A percentile compares a stretch with the other conserved stretches of the same genome.
These are phyloP conservation scores for Lignosus rhinocerotis DNA, from an alignment of 1,284 basidiomycete species.

Conservation along the genomic window DNA sequence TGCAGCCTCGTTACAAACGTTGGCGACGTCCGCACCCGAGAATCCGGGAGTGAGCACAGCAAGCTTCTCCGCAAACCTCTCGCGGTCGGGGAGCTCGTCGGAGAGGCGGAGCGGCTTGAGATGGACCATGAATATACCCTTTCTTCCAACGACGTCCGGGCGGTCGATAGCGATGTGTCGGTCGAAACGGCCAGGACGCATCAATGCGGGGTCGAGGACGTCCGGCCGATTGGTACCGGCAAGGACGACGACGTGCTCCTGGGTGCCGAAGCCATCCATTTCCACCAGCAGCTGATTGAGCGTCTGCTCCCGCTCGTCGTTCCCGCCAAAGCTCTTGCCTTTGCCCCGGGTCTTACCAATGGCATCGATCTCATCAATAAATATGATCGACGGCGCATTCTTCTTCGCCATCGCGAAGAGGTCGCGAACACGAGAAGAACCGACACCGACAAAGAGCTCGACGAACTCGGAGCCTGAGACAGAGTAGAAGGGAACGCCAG, in stretches of 20 bases:
- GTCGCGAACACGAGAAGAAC: constrained; percentile 95
- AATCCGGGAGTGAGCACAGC: constrained; percentile 97
- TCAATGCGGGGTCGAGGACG: constrained; percentile 91
- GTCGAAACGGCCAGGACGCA: constrained; percentile 98
- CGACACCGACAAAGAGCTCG: constrained; percentile 99
- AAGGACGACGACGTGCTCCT: constrained; percentile 95
- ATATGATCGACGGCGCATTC: constrained; percentile 97
- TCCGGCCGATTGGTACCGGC: constrained; percentile 97
- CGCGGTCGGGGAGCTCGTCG: constrained; percentile 56
- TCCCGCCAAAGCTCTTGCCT: constrained; percentile 88
- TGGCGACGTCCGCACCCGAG: constrained; percentile 98
- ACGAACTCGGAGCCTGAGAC: constrained; percentile 99
- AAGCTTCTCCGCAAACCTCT: constrained; percentile 84
- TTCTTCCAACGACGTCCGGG: constrained; percentile 91
- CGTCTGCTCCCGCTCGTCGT: constrained; percentile 97
- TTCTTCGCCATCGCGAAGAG: constrained; percentile 98
- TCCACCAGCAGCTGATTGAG: constrained; percentile 98
- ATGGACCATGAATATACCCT: constrained; percentile 95
- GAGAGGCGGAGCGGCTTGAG: constrained; percentile 82
- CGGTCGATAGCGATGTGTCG: constrained; percentile 95
- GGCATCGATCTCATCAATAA: constrained; percentile 97
- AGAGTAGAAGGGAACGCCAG: constrained; percentile 95
- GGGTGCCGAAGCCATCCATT: constrained; percentile 98
- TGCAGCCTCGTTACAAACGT: constrained; percentile 98
- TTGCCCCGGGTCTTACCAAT: constrained; percentile 96